These are phyloP conservation scores for Teratosphaeria pseudoeucalypti DNA, from an alignment of 2,329 filamentous ascomycete species.

Conservation along the genomic window DNA sequence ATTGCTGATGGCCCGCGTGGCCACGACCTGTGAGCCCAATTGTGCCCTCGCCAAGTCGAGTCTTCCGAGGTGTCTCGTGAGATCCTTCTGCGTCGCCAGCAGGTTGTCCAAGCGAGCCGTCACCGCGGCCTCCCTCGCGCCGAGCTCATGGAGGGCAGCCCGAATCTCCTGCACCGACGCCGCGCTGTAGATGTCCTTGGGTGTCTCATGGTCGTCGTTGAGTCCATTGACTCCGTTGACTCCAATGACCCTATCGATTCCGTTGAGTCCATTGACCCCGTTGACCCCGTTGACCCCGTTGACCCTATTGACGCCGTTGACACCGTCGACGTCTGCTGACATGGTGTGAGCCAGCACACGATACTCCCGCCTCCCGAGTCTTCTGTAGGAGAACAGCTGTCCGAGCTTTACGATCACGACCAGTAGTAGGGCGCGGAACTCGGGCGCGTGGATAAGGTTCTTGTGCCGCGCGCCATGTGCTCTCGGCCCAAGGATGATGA, in stretches of 20 bases:
- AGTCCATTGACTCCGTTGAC: not conserved
- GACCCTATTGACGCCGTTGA: no score
- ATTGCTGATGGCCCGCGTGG: slow-evolving; percentile 73
- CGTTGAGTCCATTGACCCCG: no score
- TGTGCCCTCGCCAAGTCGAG: slow-evolving; percentile 83
- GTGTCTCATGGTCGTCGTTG: not conserved
- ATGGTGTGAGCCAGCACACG: not conserved
- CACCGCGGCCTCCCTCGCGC: slow-evolving; percentile 63
- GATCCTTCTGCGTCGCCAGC: slow-evolving; percentile 71
- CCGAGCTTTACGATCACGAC: not conserved
- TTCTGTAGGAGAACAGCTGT: not conserved
- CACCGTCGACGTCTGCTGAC: not conserved
- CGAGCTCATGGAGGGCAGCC: slow-evolving; percentile 62
- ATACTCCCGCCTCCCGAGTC: not conserved
- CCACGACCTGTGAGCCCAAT: slow-evolving; percentile 75
- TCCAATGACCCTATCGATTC: no score
- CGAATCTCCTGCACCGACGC: slow-evolving; percentile 70
- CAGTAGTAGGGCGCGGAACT: not conserved
- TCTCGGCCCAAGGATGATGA: not conserved
- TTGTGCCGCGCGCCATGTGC: not conserved
- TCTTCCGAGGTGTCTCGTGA: slow-evolving; percentile 75
- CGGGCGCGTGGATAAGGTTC: not conserved
- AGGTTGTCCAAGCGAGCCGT: slow-evolving; percentile 65
- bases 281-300: no score
- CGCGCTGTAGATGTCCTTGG: slow-evolving; percentile 51